A percentile compares a stretch with the other conserved stretches of the same genome.
Evolutionary conservation across 768 basidiomycete genomes (phyloP).

Genomic region (Hirschioporus abietinus): DNA sequence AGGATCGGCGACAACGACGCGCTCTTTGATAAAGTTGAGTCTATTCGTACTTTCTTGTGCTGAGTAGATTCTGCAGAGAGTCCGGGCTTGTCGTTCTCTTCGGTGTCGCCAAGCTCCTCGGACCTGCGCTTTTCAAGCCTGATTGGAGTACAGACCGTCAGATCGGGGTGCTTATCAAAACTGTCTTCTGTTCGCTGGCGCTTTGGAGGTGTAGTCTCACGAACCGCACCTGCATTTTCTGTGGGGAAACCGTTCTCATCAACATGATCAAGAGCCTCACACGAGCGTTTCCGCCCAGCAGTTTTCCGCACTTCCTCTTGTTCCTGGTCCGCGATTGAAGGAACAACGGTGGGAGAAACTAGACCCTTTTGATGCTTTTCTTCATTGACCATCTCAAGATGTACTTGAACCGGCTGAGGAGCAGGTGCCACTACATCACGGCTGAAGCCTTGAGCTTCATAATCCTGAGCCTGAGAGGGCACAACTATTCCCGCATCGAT

Average conservation of each 20-base stretch:
- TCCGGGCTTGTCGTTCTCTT: not conserved
- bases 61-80: not conserved
- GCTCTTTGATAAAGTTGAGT: not conserved
- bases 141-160: slow-evolving; percentile 11
- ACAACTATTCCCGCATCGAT: slow-evolving; percentile 28
- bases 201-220: slow-evolving; percentile 35
- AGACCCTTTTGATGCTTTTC: slow-evolving; percentile 2
- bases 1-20: not conserved
- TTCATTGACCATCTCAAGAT: slow-evolving; percentile 5
- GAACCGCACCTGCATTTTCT: not conserved
- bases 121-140: slow-evolving; percentile 14
- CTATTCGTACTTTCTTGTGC: not conserved
- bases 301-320: not conserved
- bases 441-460: not conserved
- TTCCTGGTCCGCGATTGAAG: not conserved
- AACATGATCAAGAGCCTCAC: not conserved
- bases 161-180: slow-evolving; percentile 12
- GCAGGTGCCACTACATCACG: slow-evolving; percentile 11
- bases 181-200: slow-evolving; percentile 25
- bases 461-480: not conserved
- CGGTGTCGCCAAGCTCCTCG: slow-evolving; percentile 9
- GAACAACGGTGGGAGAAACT: not conserved
- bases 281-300: not conserved
- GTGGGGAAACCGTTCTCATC: not conserved
- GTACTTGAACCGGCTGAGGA: slow-evolving; percentile 11